Percentiles rank a stretch among this genome's conserved stretches.
Conservation (phyloP, 1,139 yeast species). For the Yamadazyma triangularis region DNA sequence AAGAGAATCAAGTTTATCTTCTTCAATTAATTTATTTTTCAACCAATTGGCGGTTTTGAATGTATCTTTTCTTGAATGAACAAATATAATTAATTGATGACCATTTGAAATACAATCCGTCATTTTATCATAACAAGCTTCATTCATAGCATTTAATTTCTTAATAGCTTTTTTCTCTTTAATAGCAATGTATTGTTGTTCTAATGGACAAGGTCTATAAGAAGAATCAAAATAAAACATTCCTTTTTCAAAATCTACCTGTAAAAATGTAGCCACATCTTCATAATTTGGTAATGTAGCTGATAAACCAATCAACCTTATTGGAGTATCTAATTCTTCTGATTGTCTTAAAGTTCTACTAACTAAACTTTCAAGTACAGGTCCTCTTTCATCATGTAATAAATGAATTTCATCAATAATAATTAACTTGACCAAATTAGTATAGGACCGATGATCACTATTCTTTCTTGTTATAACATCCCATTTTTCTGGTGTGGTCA, state of each 20-base stretch:
- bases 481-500: slow-evolving; percentile 98
- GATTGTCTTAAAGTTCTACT: slow-evolving; percentile 60
- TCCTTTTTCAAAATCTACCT: slow-evolving; percentile 58
- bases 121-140: slow-evolving; percentile 83
- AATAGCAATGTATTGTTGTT: slow-evolving; percentile 83
- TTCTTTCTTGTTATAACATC: slow-evolving; percentile 87
- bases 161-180: slow-evolving; percentile 83
- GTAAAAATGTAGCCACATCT: slow-evolving; percentile 81
- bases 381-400: slow-evolving; percentile 93
- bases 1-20: slow-evolving; percentile 46
- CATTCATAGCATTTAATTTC: slow-evolving; percentile 78
- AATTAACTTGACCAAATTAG: slow-evolving; percentile 62
- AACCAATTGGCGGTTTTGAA: slow-evolving; percentile 77
- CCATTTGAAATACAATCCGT: slow-evolving; percentile 53
- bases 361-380: slow-evolving; percentile 85
- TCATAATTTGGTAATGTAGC: slow-evolving; percentile 90
- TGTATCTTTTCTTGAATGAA: slow-evolving; percentile 92
- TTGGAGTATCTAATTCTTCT: slow-evolving; percentile 39
- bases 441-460: slow-evolving; percentile 52
- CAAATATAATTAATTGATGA: slow-evolving; percentile 83
- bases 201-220: slow-evolving; percentile 88
- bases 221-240: slow-evolving; percentile 77
- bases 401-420: slow-evolving; percentile 93
- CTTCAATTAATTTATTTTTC: slow-evolving; percentile 55
- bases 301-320: slow-evolving; percentile 80